Evolutionary conservation across 352 stramenopile species (phyloP).

Genomic region (Phytopythium mirpurense): DNA sequence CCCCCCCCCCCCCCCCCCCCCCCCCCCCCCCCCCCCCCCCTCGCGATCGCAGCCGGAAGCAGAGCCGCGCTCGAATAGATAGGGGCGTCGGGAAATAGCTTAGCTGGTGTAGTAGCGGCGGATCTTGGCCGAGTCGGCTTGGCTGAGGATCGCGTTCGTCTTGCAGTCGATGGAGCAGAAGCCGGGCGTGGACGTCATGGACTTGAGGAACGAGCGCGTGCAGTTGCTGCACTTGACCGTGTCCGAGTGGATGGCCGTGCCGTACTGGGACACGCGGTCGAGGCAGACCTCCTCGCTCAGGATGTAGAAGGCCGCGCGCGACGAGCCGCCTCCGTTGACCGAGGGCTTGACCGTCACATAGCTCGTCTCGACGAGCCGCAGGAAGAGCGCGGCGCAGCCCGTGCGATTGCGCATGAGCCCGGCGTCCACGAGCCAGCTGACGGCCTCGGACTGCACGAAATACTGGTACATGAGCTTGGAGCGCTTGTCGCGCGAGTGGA

Average conservation of each 20-base stretch:
- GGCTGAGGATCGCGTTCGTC: conserved; percentile 72
- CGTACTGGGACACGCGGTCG: conserved; percentile 61
- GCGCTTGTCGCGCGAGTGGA: conserved; percentile 59
- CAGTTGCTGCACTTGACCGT: conserved; percentile 83
- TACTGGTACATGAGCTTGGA: conserved; percentile 79
- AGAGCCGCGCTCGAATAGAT: conserved; percentile 18
- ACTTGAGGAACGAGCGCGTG: conserved; percentile 63
- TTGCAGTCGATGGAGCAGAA: conserved; percentile 89
- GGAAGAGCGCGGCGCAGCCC: conserved; percentile 46
- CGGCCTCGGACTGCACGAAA: conserved; percentile 80
- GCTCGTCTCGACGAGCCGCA: conserved; percentile 57
- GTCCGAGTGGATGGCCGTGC: conserved; percentile 62
- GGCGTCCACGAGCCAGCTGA: conserved; percentile 78
- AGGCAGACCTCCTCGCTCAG: conserved; percentile 59
- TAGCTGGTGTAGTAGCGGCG: conserved; percentile 32
- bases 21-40: too few species aligned
- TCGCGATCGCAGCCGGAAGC: not conserved
- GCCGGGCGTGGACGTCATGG: conserved; percentile 47
- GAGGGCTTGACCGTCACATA: conserved; percentile 69
- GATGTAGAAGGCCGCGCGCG: conserved; percentile 59
- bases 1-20: too few species aligned
- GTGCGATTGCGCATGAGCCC: conserved; percentile 56
- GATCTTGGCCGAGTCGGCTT: conserved; percentile 63
- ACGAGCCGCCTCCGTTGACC: conserved; percentile 24
- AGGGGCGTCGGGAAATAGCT: conserved; percentile 9